These are phyloP conservation scores for Chamaecrista fasciculata DNA, from an alignment of 306 rosid genomes.

Conservation along the genomic window DNA sequence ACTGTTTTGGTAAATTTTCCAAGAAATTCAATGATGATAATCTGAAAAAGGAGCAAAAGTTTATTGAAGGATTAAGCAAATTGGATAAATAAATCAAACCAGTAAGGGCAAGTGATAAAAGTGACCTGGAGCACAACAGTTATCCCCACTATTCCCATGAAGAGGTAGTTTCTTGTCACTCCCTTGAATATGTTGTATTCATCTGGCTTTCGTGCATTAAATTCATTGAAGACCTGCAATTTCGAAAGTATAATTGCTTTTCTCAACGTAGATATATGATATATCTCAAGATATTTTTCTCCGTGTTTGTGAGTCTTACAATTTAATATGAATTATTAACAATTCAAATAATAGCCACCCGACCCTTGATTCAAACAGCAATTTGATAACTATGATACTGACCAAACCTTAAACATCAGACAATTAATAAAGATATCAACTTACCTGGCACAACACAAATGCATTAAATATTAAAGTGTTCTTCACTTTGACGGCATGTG, in stretches of 20 bases:
- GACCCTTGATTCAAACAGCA: too few relatives aligned
- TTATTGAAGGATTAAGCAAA: not conserved
- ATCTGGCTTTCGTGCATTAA: constrained; percentile 89
- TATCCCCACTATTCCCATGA: constrained; percentile 67
- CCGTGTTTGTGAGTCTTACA: too few relatives aligned
- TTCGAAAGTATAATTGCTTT: constrained; percentile 15
- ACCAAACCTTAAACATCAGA: too few relatives aligned
- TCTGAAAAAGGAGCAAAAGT: constrained; percentile 34
- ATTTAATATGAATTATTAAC: too few relatives aligned
- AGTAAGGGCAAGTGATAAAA: not conserved
- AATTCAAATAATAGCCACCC: too few relatives aligned
- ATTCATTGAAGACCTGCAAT: constrained; percentile 80
- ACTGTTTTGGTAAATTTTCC: constrained; percentile 75
- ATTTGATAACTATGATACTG: too few relatives aligned
- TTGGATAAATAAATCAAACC: not conserved
- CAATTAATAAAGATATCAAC: constrained; percentile 23
- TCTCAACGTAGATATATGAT: too few relatives aligned
- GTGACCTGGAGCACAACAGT: constrained; percentile 85
- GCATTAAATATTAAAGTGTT: constrained; percentile 89
- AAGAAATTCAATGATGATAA: constrained; percentile 68
- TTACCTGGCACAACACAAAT: constrained; percentile 92
- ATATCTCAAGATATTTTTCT: too few relatives aligned
- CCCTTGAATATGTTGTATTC: constrained; percentile 76
- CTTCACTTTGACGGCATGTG: constrained; percentile 58
- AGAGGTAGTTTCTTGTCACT: constrained; percentile 62